Base-by-base conservation (phyloP, 768 basidiomycete species). In the Termitomyces sp. region DNA sequence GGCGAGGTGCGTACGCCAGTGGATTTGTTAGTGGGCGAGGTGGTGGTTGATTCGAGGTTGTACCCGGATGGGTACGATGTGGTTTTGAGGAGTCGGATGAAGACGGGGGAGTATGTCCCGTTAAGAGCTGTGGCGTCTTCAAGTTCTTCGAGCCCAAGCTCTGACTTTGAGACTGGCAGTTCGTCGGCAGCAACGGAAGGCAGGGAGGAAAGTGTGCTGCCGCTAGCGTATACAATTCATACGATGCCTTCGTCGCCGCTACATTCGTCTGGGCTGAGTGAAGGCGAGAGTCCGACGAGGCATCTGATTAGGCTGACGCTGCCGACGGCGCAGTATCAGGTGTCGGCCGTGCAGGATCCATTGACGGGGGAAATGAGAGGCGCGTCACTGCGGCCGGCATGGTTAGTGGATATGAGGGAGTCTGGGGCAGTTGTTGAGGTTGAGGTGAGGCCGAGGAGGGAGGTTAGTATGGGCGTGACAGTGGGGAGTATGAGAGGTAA, bases 241-340 rank as follows among this genome's bases (percentile, higher is more conserved):
- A 88, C 87, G 0, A 79, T 96, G 52, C 92, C 95, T 0, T 82
- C 86, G 2, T 94, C 92, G 21, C 83, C 92, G 11, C 72, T 91
- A 56, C 90, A 89, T 63, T 89, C 91, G 21, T 86, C 89, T 37
- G 81, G 77, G 21, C 67, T 83, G 46, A 76, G 73, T 46, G 69
- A 72, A 28, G 63, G 63, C 8, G 77, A 74, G 16, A 80, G 76
- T 27, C 75, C 86, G 37, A 81, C 83, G 55, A 80, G 92, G 44
- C 93, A 97, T 70, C 70, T 97, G 45, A 60, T 98, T 14, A 78
- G 91, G 48, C 63, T 98, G 51, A 83, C 80, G 39, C 70, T 97
- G 17, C 94, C 94, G 3, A 96, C 92, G 2, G 86, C 90, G 19
- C 88, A 86, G 59, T 91, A 85, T 66, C 83, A 87, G 67, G 80